phyloP scores from a whole-genome alignment of 2,329 filamentous ascomycete genomes.

The Calonectria hawksworthii region DNA sequence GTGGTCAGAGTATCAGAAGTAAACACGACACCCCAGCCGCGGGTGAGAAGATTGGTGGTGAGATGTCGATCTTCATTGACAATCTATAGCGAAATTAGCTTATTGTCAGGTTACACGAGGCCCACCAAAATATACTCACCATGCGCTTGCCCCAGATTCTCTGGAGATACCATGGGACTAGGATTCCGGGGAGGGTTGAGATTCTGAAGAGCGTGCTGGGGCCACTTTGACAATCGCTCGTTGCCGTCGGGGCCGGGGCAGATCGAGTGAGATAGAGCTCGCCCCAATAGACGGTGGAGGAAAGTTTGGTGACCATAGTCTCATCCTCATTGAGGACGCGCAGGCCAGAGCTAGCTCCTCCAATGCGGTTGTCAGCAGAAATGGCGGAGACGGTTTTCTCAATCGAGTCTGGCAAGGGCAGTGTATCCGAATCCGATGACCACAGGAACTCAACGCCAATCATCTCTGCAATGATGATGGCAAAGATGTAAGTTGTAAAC shows the following conservation, averaged over 20 bases:
- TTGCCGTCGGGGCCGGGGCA: slow-evolving; percentile 38
- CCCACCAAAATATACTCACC: slow-evolving; percentile 20
- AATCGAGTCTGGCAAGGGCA: slow-evolving; percentile 38
- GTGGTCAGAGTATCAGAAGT: slow-evolving; percentile 43
- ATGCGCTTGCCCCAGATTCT: slow-evolving; percentile 43
- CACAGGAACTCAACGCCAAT: slow-evolving; percentile 45
- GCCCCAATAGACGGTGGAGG: slow-evolving; percentile 43
- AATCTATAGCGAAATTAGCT: slow-evolving; percentile 29
- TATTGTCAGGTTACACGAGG: background rate
- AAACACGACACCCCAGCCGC: slow-evolving; percentile 47
- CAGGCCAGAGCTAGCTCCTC: slow-evolving; percentile 43
- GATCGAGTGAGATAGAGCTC: slow-evolving; percentile 44
- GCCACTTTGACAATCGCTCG: slow-evolving; percentile 44
- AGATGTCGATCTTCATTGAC: slow-evolving; percentile 46
- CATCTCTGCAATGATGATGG: slow-evolving; percentile 41
- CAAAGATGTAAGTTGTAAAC: slow-evolving; percentile 44
- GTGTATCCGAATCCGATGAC: slow-evolving; percentile 44
- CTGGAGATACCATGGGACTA: slow-evolving; percentile 44
- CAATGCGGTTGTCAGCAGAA: slow-evolving; percentile 35
- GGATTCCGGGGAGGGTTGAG: slow-evolving; percentile 38
- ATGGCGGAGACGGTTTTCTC: slow-evolving; percentile 38
- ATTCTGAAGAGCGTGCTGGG: slow-evolving; percentile 43
- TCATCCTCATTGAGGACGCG: slow-evolving; percentile 42
- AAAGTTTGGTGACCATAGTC: slow-evolving; percentile 36
- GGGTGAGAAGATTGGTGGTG: slow-evolving; percentile 42